Evolutionary conservation across 805 yeast genomes (phyloP), one percentile per base, ranked within the genome.

Genomic region (Ogataea haglerorum): DNA sequence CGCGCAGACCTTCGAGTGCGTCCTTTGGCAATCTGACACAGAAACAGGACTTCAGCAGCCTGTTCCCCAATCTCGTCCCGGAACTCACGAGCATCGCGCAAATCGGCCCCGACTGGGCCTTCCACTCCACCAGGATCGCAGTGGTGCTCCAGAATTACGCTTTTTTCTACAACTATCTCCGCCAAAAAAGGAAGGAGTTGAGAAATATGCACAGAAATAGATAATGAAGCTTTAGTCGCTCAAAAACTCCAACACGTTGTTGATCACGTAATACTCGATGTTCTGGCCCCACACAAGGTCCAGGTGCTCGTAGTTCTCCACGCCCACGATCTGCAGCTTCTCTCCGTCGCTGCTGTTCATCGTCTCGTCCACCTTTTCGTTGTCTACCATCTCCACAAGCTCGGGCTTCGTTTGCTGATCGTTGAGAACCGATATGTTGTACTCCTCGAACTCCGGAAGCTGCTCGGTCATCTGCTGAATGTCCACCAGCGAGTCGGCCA

Each of bases 271-370:
- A 4, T 54, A 48, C 21, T 69, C 76, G 3, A 84, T 83, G 39
- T 80, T 76, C 18, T 72, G 65, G n/a, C 96, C 97, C 99, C 99
- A 91, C 10, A 91, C 67, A 47, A 91, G 74, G 58, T 93, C 99
- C 46, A 91, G 65, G 64, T 91, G 99, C 63, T 91, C 99, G 58
- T 90, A 86, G 15, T 68, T 68, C 1, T 68, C 71, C 0, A 91
- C 78, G 1, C 85, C 81, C 19, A 77, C 68, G 10, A 63, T 49
- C 6, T 48, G 42, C 10, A 23, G 9, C 17, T 24, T 5, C 15
- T 40, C 30, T 23, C 17, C 26, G 18, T 36, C 30, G 17, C 32
- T 34, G 10, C 23, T 21, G 21, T 22, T 24, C 16, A 34, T 25
- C 10, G 22, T 36, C 16, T 45, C 50, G 9, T 42, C 48, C 28